Base-by-base conservation (phyloP, 768 basidiomycete genomes). In the Boletus sp. region DNA sequence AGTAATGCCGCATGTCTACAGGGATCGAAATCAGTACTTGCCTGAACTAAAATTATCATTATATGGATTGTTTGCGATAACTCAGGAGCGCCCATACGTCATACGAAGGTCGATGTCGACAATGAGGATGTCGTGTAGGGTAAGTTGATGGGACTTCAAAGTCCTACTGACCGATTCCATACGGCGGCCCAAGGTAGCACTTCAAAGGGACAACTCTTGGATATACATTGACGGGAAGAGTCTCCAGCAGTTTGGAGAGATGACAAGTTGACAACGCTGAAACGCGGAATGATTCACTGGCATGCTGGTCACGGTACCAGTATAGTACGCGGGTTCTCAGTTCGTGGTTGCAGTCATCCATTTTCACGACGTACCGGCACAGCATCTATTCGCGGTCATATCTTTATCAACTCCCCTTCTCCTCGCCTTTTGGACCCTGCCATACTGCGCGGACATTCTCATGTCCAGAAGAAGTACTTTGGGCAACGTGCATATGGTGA, bases 61-160 rank as follows among this genome's bases (percentile, higher is more conserved):
- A 54, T 47, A 54, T 45, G 28, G 15, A 30, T 18, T 1, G 1
- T 51, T 36, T 39, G 20, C n/a, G 50, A 45, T 15, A 10, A 12
- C 28, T 15, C 37, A 36, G 40, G 24, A 59, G 52, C 56, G 46
- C 54, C 55, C 0, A 15, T 32, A 37, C 37, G 42, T 54, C 55
- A 63, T 57, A 18, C 30, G 28, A 33, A 29, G 18, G 39, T 18
- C 24, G n/a, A 45, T 15, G 17, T 29, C 30, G 28, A 45, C 59
- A 57, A 56, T 47, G 57, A 54, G 65, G 65, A 59, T 42, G 44
- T 30, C 32, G 48, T 40, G 52, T 61, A 57, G 56, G 9, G 29
- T 32, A n/a, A n/a, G n/a, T 33, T 10, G 4, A 8, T 57, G 24
- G 14, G 29, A 49, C 11, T 36, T 44, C 7, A 17, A 32, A 30